Conservation (phyloP, 129 eudicot genomes). For the Escallonia herrerae region DNA sequence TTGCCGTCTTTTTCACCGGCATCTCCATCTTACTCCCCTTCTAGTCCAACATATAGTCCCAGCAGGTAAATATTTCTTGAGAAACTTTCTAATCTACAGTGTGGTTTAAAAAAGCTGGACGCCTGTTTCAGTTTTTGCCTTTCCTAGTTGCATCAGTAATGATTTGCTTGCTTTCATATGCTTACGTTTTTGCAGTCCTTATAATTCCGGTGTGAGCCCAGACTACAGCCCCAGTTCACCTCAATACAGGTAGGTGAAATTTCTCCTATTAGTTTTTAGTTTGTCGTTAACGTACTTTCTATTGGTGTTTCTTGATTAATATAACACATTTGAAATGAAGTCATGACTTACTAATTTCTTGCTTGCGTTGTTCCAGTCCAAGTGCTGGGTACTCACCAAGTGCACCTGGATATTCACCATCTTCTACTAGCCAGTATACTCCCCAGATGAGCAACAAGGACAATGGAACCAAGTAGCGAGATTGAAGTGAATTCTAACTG, state of each 20-base stretch:
- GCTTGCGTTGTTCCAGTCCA: conserved; percentile 43
- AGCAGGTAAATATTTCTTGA: conserved; percentile 55
- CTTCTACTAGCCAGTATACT: conserved; percentile 81
- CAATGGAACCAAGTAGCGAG: conserved; percentile 23
- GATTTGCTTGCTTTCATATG: neutral
- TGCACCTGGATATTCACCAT: conserved; percentile 94
- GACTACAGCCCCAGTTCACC: conserved; percentile 92
- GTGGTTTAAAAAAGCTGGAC: neutral
- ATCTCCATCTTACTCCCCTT: conserved; percentile 95
- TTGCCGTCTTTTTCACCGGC: conserved; percentile 94
- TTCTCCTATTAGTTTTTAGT: neutral
- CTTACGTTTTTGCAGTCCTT: conserved; percentile 47
- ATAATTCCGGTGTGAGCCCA: conserved; percentile 56
- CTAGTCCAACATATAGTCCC: conserved; percentile 96
- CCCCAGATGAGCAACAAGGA: conserved; percentile 45
- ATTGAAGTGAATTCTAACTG: neutral
- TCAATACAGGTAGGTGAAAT: conserved; percentile 61
- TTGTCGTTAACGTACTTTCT: no score
- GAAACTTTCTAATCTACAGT: neutral
- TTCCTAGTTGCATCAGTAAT: neutral
- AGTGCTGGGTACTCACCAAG: conserved; percentile 97
- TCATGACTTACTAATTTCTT: neutral
- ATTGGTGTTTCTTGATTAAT: no score
- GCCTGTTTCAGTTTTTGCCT: neutral
- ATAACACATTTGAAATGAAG: no score